These are phyloP conservation scores for Podila epigama DNA, from an alignment of 192 early-diverging fungal genomes.

Conservation along the genomic window DNA sequence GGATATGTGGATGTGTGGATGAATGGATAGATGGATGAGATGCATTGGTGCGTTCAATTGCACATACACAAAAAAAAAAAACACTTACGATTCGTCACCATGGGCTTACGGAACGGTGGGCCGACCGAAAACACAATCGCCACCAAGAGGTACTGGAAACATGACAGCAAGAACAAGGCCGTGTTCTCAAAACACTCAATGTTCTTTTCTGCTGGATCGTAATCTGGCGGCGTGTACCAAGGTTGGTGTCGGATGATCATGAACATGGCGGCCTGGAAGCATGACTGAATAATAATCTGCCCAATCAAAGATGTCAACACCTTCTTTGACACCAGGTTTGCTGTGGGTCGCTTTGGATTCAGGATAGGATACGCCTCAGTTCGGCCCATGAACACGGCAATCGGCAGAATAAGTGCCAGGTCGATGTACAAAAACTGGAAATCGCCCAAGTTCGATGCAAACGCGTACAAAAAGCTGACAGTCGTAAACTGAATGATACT, in stretches of 20 bases:
- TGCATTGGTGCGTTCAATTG: not conserved
- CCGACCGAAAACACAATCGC: slow-evolving; percentile 96
- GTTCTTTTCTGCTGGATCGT: slow-evolving; percentile 71
- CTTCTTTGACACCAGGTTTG: slow-evolving; percentile 87
- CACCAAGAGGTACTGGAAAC: slow-evolving; percentile 92
- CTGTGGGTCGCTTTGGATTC: slow-evolving; percentile 84
- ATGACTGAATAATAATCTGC: slow-evolving; percentile 83
- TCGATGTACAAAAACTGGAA: slow-evolving; percentile 98
- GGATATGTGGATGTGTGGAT: too few relatives aligned
- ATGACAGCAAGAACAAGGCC: slow-evolving; percentile 86
- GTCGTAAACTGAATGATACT: slow-evolving; percentile 96
- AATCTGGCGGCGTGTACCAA: slow-evolving; percentile 66
- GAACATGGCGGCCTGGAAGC: slow-evolving; percentile 82
- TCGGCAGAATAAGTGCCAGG: slow-evolving; percentile 87
- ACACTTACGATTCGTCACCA: slow-evolving; percentile 84
- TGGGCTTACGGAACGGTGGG: slow-evolving; percentile 89
- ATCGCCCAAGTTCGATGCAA: slow-evolving; percentile 90
- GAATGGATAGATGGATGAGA: too few relatives aligned
- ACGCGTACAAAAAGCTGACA: slow-evolving; percentile 90
- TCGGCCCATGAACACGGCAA: slow-evolving; percentile 91
- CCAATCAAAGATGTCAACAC: slow-evolving; percentile 92
- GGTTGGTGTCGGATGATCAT: slow-evolving; percentile 73
- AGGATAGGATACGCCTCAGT: slow-evolving; percentile 80
- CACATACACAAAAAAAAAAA: not conserved
- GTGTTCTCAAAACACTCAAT: slow-evolving; percentile 91